Percentiles rank a stretch among this genome's conserved stretches.
Evolutionary conservation across 129 eudicot genomes (phyloP).

Genomic region (Lactuca sativa): DNA sequence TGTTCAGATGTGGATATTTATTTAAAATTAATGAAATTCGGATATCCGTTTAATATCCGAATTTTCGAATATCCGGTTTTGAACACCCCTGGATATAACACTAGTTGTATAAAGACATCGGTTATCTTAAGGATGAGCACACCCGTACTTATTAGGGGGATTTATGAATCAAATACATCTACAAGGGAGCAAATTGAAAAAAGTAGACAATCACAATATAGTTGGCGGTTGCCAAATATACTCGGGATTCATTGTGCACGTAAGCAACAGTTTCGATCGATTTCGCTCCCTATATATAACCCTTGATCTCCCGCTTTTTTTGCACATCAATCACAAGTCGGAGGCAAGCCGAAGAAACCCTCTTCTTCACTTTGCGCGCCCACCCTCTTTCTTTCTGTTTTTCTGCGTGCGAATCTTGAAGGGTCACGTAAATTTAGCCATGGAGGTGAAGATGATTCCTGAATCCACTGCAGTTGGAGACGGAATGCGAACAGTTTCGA

Average conservation of each 20-base stretch:
- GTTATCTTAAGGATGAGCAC: no score
- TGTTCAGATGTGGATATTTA: no score
- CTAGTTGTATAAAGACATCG: no score
- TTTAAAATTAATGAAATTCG: no score
- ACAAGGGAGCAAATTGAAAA: neutral
- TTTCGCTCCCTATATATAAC: neutral
- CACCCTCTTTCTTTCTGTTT: neutral
- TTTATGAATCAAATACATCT: neutral
- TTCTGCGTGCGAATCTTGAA: neutral
- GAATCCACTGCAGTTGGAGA: conserved; percentile 7
- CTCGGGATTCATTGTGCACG: neutral
- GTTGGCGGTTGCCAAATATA: neutral
- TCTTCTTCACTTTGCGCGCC: conserved; percentile 7
- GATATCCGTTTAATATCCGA: no score
- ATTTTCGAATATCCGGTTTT: no score
- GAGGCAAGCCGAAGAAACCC: conserved; percentile 14
- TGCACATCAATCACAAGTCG: conserved; percentile 11
- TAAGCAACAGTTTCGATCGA: conserved; percentile 16
- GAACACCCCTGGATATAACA: no score
- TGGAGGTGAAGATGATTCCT: neutral
- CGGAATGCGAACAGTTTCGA: conserved; percentile 18
- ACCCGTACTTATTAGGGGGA: neutral
- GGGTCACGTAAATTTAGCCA: neutral
- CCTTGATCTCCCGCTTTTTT: conserved; percentile 23
- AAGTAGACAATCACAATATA: neutral